Conservation (phyloP, 2,329 filamentous ascomycete genomes). For the Fusarium sp. region DNA sequence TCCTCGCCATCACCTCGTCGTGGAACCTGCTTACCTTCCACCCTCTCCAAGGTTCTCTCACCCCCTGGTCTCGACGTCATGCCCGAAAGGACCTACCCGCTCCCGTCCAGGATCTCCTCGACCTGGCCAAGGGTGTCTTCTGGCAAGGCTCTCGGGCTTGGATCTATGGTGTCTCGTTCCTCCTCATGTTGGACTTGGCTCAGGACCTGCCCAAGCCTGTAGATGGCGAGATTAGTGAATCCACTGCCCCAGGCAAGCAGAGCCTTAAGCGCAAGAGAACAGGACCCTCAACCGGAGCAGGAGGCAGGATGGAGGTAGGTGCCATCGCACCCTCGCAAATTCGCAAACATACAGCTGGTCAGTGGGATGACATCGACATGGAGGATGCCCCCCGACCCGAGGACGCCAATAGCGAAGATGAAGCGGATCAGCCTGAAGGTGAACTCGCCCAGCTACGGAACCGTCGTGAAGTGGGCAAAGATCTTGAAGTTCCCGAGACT, state of each 20-base stretch:
- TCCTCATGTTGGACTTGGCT: conserved; percentile 90
- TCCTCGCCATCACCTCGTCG: conserved; percentile 63
- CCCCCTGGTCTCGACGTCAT: conserved; percentile 87
- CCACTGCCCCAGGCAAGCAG: conserved; percentile 30
- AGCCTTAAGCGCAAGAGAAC: conserved; percentile 64
- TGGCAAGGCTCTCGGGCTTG: conserved; percentile 85
- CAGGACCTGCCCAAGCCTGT: conserved; percentile 65
- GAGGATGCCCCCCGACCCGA: conserved; percentile 50
- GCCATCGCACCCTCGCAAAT: conserved; percentile 55
- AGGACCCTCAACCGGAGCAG: conserved; percentile 59
- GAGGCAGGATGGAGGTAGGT: conserved; percentile 59
- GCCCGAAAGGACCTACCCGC: conserved; percentile 76
- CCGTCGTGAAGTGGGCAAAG: conserved; percentile 31
- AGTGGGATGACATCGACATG: conserved; percentile 51
- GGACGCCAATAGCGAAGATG: conserved; percentile 48
- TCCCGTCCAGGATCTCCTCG: conserved; percentile 76
- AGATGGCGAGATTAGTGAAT: conserved; percentile 44
- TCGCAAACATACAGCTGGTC: conserved; percentile 50
- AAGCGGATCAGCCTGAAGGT: conserved; percentile 47
- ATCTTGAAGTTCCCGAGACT: conserved; percentile 31
- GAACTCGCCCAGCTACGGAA: conserved; percentile 49
- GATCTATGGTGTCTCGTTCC: conserved; percentile 85
- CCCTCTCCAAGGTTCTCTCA: conserved; percentile 77
- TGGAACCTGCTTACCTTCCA: conserved; percentile 81
- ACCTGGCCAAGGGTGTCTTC: conserved; percentile 82